phyloP scores from a whole-genome alignment of 2,329 filamentous ascomycete genomes.

The Pyrenophora tritici-repentis region DNA sequence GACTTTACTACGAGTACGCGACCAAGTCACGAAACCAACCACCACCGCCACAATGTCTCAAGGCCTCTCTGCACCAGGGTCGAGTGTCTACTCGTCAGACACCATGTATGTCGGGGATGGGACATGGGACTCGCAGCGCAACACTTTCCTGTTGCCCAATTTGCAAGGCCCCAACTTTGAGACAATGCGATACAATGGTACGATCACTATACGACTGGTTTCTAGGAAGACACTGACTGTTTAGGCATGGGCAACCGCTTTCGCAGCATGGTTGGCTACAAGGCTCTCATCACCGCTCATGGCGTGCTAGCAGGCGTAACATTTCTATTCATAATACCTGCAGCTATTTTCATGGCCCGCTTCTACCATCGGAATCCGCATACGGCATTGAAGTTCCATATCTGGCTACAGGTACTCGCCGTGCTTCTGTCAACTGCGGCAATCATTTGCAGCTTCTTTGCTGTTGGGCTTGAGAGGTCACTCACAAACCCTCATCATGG shows the following conservation, averaged over 20 bases:
- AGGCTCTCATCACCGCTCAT: conserved; percentile 71
- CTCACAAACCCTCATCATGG: conserved; percentile 84
- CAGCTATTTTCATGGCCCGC: conserved; percentile 73
- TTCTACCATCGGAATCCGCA: conserved; percentile 70
- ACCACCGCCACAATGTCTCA: conserved; percentile 31
- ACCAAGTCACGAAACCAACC: not conserved
- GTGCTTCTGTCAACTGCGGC: conserved; percentile 71
- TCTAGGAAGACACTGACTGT: conserved; percentile 16
- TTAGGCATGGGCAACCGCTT: conserved; percentile 86
- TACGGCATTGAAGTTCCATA: conserved; percentile 69
- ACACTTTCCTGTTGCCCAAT: conserved; percentile 79
- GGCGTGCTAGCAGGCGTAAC: conserved; percentile 72
- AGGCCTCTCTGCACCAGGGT: conserved; percentile 69
- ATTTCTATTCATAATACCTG: conserved; percentile 74
- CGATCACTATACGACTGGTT: not conserved
- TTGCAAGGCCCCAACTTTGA: conserved; percentile 76
- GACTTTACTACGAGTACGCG: too few relatives aligned
- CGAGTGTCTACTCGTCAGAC: conserved; percentile 72
- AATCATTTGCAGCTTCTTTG: conserved; percentile 76
- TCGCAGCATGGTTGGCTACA: conserved; percentile 69
- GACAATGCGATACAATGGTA: conserved; percentile 85
- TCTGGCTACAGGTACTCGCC: conserved; percentile 73
- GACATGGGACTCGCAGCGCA: conserved; percentile 79
- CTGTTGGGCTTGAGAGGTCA: conserved; percentile 73
- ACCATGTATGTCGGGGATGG: conserved; percentile 81